Evolutionary conservation across 805 yeast species (phyloP).

Genomic region (Yarrowia hollandica): DNA sequence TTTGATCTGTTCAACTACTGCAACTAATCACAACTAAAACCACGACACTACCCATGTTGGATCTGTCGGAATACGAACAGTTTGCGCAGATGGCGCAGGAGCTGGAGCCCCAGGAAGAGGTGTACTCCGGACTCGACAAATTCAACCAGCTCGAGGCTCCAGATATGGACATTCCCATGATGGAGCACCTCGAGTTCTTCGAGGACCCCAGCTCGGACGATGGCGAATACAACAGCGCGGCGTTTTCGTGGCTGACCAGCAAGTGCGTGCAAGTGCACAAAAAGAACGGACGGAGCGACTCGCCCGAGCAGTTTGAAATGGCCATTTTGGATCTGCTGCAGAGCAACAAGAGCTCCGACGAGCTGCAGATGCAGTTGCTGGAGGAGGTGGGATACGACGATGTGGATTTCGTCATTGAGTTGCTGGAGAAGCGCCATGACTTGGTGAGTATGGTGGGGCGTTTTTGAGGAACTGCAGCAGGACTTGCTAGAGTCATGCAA

Average conservation of each 20-base stretch:
- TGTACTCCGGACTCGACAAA: constrained; percentile 18
- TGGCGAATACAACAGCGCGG: constrained; percentile 18
- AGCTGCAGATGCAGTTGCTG: constrained; percentile 67
- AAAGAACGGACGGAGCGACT: background rate
- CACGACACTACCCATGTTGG: constrained; percentile 13
- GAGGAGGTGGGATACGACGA: constrained; percentile 86
- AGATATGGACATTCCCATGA: constrained; percentile 22
- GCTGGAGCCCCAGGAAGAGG: constrained; percentile 21
- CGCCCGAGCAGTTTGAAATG: constrained; percentile 22
- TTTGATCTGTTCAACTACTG: no score
- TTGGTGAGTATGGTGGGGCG: constrained; percentile 37
- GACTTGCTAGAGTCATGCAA: no score
- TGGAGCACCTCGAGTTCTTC: constrained; percentile 21
- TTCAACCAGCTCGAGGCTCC: constrained; percentile 13
- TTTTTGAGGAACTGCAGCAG: no score
- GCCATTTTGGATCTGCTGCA: constrained; percentile 26
- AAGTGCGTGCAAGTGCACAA: constrained; percentile 10
- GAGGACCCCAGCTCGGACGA: constrained; percentile 4
- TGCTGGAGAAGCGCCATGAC: constrained; percentile 47
- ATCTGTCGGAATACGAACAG: constrained; percentile 6
- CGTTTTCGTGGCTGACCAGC: constrained; percentile 24
- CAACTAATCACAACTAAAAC: no score
- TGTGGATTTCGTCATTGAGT: constrained; percentile 69
- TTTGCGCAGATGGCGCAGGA: constrained; percentile 10
- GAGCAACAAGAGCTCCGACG: constrained; percentile 51